A percentile compares a stretch with the other conserved stretches of the same genome.
Conservation (phyloP, 441 rosid species). For the Populus tomentosa region DNA sequence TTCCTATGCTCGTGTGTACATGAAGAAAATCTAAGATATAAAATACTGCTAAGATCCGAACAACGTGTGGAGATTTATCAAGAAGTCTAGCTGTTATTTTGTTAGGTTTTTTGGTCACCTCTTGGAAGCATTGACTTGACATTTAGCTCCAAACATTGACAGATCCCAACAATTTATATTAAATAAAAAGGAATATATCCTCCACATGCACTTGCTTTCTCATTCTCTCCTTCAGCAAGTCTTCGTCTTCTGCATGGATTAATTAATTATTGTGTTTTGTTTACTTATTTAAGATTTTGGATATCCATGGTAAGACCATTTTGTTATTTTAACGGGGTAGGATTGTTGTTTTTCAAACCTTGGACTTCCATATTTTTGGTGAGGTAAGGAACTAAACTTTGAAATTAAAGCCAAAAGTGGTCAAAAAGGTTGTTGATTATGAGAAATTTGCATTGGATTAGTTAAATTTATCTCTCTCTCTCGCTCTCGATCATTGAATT, state of each 20-base stretch:
- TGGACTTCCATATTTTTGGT: constrained; percentile 14
- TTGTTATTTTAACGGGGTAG: neutral
- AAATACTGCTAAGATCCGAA: constrained; percentile 13
- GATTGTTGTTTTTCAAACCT: neutral
- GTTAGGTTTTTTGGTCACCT: neutral
- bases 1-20: too few relatives aligned
- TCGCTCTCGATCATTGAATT: neutral
- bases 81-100: neutral
- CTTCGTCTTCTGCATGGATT: neutral
- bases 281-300: neutral
- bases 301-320: neutral
- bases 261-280: neutral
- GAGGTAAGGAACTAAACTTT: constrained; percentile 17
- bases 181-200: neutral
- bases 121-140: constrained; percentile 4
- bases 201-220: neutral
- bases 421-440: constrained; percentile 11
- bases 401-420: constrained; percentile 13
- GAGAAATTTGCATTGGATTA: constrained; percentile 2
- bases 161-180: neutral
- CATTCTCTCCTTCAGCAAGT: neutral
- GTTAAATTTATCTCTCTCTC: neutral
- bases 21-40: neutral
- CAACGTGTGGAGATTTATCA: constrained; percentile 11
- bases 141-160: neutral